Conservation (phyloP, 768 basidiomycete genomes). For the Boletus vinaceobasis region DNA sequence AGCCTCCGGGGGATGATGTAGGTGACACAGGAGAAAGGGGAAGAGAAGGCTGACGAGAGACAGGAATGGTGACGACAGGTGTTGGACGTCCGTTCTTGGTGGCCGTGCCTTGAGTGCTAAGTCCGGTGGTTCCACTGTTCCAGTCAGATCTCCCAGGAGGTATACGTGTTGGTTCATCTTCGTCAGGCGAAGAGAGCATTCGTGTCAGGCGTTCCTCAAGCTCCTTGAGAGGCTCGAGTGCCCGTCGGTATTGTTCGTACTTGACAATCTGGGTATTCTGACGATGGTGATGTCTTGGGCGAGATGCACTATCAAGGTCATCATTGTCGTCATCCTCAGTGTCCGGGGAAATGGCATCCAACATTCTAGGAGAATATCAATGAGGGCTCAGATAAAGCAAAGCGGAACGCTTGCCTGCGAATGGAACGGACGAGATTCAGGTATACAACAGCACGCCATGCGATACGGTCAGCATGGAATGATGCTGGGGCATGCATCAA, state of each 20-base stretch:
- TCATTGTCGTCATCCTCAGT: conserved; percentile 55
- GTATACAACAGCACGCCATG: conserved; percentile 87
- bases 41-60: conserved; percentile 19
- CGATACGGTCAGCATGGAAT: conserved; percentile 76
- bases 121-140: conserved; percentile 30
- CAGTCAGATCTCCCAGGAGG: conserved; percentile 37
- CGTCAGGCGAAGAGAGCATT: conserved; percentile 65
- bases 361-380: conserved; percentile 45
- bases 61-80: conserved; percentile 33
- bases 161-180: conserved; percentile 61
- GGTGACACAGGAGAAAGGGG: conserved; percentile 29
- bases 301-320: conserved; percentile 50
- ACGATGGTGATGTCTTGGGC: conserved; percentile 40
- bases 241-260: conserved; percentile 58
- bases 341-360: conserved; percentile 71
- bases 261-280: conserved; percentile 49
- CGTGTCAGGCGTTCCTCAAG: conserved; percentile 69
- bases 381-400: neutral
- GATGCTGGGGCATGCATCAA: conserved; percentile 72
- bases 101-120: conserved; percentile 11
- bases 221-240: conserved; percentile 64
- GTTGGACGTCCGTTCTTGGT: conserved; percentile 44
- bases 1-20: conserved; percentile 25
- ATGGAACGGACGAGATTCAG: conserved; percentile 83
- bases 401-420: conserved; percentile 49